These are phyloP conservation scores for Gryganskiella cystojenkinii DNA, from an alignment of 192 early-diverging fungal species.

Conservation along the genomic window DNA sequence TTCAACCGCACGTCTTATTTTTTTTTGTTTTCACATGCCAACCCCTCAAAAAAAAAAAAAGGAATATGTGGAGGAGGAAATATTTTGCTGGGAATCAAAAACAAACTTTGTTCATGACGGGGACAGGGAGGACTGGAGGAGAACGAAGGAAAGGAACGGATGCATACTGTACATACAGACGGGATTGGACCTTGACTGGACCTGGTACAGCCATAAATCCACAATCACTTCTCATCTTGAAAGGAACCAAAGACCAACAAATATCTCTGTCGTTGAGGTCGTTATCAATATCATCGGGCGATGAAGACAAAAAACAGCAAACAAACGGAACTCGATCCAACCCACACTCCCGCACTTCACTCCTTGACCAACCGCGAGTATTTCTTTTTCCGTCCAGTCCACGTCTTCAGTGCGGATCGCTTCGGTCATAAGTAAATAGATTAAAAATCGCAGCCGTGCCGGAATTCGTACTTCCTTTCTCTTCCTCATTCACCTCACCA, in stretches of 20 bases:
- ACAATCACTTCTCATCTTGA: not conserved
- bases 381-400: not conserved
- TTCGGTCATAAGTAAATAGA: too few species aligned
- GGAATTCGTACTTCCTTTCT: too few species aligned
- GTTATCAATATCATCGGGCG: constrained; percentile 4
- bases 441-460: not conserved
- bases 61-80: too few species aligned
- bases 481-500: not conserved
- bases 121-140: not conserved
- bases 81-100: too few species aligned
- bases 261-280: too few species aligned
- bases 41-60: too few species aligned
- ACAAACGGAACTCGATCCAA: not conserved
- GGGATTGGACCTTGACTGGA: too few species aligned
- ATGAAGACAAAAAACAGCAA: not conserved
- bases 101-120: not conserved
- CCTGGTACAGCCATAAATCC: too few species aligned
- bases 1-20: too few species aligned
- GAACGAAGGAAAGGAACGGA: not conserved
- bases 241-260: not conserved
- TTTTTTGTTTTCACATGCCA: too few species aligned
- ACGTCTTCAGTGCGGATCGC: too few species aligned
- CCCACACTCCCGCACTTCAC: not conserved
- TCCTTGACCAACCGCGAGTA: not conserved
- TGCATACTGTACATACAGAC: not conserved